phyloP scores from a whole-genome alignment of 768 basidiomycete species.

The Calocybe indica region DNA sequence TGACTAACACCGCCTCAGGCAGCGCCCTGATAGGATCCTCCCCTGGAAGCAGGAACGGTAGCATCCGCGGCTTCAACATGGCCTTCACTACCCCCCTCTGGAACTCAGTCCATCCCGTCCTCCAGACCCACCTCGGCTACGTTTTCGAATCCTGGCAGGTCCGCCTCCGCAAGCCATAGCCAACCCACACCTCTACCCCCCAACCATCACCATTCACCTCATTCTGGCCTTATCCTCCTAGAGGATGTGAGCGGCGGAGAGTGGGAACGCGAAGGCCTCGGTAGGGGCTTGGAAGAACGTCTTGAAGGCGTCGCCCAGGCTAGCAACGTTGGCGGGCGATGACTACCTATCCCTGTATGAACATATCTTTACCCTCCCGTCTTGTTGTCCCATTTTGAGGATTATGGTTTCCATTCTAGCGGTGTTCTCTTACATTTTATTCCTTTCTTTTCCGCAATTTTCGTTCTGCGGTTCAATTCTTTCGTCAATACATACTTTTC shows the following conservation, averaged over 20 bases:
- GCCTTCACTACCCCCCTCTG: background rate
- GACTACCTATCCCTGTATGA: background rate
- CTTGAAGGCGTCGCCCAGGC: conserved; percentile 35
- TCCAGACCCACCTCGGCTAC: background rate
- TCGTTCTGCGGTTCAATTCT: no score
- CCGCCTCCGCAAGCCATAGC: background rate
- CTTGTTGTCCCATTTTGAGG: no score
- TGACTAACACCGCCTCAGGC: conserved; percentile 36
- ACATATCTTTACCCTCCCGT: background rate
- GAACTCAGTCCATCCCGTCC: background rate
- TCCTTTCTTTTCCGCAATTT: no score
- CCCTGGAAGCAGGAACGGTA: conserved; percentile 18
- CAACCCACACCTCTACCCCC: no score
- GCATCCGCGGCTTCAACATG: conserved; percentile 17
- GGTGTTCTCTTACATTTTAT: no score
- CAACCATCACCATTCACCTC: no score
- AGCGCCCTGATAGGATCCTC: conserved; percentile 3
- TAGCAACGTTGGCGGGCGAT: no score
- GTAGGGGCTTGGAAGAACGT: conserved; percentile 77
- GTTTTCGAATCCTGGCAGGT: background rate
- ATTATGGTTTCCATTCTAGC: no score
- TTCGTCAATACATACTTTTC: no score
- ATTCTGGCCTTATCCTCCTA: conserved; percentile 23
- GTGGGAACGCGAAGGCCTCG: conserved; percentile 84
- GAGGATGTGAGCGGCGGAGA: conserved; percentile 72